Base-by-base conservation (phyloP, 306 rosid genomes). In the Casuarina cunninghamiana region DNA sequence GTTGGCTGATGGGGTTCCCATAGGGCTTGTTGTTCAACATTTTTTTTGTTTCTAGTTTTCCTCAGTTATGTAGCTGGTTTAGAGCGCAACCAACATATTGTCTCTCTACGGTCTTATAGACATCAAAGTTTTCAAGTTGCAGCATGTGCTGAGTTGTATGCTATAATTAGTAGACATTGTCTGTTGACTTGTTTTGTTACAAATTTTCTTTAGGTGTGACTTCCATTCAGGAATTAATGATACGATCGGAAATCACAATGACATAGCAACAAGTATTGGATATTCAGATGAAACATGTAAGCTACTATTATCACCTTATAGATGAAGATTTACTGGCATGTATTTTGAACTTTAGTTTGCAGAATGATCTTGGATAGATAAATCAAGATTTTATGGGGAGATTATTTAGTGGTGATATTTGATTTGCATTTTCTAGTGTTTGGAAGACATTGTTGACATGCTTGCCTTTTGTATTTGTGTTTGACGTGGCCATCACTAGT, bases 261-360 rank as follows among this genome's bases (percentile, higher is more conserved):
- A 95, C 76, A 83, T 87, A 7, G 88, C 95, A 46, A 89, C 92
- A 7, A 85, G 90, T 53, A 66, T 92, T 80, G 89, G 84, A 77
- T 95, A 88, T 85, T 91, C 96, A 21, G 78, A 81, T 79, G 93
- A 83, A 84, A 90, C 92, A 26, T 65, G 98, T 94, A 89, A 87
- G 90, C 78, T 71, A 80, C 62, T 45, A 58, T 65, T 42, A 70
- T 48, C 12, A 53, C 46, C 44, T 32, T 5, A 43, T 44, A 1
- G 53, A 73, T 35, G 44, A 81, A 81, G 83, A 81, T 61, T 42
- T 84, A 84, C 71, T 83, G 75, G 35, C 79, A 80, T 26, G 26
- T 76, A 80, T 72, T 49, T 60, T 78, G 75, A 42, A 81, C 74
- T 38, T 75, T 39, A 39, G 1, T 16, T 66, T 66, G 71, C 46